These are phyloP conservation scores for Colletotrichum salicis DNA, from an alignment of 2,329 filamentous ascomycete genomes.

Conservation along the genomic window DNA sequence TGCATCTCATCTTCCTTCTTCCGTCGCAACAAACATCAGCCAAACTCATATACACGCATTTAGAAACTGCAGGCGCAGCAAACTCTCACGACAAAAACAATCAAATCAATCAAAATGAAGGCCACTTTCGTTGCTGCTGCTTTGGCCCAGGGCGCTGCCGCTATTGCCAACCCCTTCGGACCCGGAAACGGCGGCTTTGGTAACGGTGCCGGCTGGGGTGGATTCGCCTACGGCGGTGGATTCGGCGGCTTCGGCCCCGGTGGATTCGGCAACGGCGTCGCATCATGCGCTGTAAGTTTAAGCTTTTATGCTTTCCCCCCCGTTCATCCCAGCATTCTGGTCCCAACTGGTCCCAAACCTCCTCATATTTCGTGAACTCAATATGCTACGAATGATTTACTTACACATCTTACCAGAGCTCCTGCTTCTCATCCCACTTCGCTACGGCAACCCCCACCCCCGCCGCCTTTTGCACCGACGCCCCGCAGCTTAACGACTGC, in stretches of 20 bases:
- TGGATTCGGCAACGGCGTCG: constrained; percentile 18
- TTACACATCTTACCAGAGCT: no score
- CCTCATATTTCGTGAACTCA: no score
- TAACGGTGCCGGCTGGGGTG: constrained; percentile 23
- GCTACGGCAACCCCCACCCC: constrained; percentile 38
- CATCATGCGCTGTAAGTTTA: constrained; percentile 26
- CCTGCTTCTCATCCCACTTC: constrained; percentile 42
- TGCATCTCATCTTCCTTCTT: constrained; percentile 18
- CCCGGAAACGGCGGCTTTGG: constrained; percentile 28
- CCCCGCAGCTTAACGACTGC: constrained; percentile 36
- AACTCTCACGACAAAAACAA: background rate
- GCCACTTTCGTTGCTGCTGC: constrained; percentile 28
- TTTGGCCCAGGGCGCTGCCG: constrained; percentile 24
- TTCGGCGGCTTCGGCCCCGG: constrained; percentile 27
- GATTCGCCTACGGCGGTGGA: constrained; percentile 21
- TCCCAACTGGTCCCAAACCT: no score
- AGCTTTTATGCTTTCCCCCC: background rate
- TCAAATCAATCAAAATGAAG: constrained; percentile 25
- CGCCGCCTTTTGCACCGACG: constrained; percentile 38
- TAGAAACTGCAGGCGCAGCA: background rate
- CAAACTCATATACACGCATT: background rate
- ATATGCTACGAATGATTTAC: no score
- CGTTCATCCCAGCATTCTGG: background rate
- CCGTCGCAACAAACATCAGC: constrained; percentile 20
- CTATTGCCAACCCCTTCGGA: constrained; percentile 22